Conservation (phyloP, 169 alveolate genomes). For the Condylostoma magnum region DNA sequence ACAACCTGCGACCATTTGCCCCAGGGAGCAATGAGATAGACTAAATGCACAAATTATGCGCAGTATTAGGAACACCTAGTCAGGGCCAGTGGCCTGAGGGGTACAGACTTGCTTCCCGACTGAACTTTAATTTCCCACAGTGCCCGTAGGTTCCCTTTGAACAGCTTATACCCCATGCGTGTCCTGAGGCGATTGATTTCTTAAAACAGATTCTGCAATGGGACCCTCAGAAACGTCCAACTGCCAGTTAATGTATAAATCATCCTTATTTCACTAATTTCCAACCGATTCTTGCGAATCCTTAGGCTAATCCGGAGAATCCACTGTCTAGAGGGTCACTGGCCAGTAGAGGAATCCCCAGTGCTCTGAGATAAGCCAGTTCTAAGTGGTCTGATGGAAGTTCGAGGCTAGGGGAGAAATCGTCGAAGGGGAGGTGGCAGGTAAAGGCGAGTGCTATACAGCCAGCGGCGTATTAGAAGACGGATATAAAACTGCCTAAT, state of each 20-base stretch:
- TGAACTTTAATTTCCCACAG: constrained; percentile 65
- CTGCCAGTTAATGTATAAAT: constrained; percentile 61
- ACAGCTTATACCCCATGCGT: constrained; percentile 60
- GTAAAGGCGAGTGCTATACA: not conserved
- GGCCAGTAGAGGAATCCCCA: constrained; percentile 10
- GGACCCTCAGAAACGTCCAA: constrained; percentile 78
- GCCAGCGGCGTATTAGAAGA: too few relatives aligned
- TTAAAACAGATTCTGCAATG: constrained; percentile 67
- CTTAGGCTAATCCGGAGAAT: not conserved
- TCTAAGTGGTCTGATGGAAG: constrained; percentile 29
- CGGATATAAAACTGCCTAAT: too few relatives aligned
- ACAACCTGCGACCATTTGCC: constrained; percentile 78
- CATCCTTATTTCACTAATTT: constrained; percentile 55
- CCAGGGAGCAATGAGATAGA: constrained; percentile 82
- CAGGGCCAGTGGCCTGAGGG: constrained; percentile 72
- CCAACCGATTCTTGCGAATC: not conserved
- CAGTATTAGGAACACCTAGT: constrained; percentile 86
- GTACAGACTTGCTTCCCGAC: constrained; percentile 50
- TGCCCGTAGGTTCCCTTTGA: constrained; percentile 52
- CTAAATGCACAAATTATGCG: constrained; percentile 75
- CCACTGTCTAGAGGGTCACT: not conserved
- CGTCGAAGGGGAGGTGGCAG: constrained; percentile 18
- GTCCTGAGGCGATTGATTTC: constrained; percentile 71
- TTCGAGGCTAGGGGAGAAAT: constrained; percentile 21
- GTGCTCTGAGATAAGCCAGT: not conserved